Evolutionary conservation across 768 basidiomycete species (phyloP).

Genomic region (Podaxis mareebaensis): DNA sequence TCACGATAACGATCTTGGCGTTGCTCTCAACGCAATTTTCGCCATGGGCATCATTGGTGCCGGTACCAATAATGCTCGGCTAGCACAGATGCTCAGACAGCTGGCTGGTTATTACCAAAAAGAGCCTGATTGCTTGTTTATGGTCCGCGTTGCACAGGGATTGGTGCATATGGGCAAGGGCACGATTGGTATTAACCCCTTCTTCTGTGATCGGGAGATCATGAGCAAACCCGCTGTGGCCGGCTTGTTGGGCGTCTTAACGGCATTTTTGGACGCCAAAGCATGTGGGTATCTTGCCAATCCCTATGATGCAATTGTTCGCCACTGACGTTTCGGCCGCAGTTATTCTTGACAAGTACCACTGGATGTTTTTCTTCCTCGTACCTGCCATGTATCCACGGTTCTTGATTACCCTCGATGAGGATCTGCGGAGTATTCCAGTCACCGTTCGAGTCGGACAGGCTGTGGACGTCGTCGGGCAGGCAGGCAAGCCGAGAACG

Average conservation of each 20-base stretch:
- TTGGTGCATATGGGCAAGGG: constrained; percentile 99
- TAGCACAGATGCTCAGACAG: constrained; percentile 97
- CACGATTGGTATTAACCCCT: constrained; percentile 94
- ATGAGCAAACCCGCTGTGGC: constrained; percentile 90
- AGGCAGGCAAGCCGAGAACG: constrained; percentile 95
- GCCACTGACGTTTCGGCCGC: constrained; percentile 12
- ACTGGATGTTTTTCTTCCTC: constrained; percentile 99
- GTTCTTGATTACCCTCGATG: constrained; percentile 96
- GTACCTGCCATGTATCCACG: constrained; percentile 97
- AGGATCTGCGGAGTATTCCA: constrained; percentile 81
- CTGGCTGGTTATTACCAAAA: constrained; percentile 98
- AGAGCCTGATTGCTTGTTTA: constrained; percentile 95
- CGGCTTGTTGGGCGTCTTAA: constrained; percentile 83
- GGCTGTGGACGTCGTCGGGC: constrained; percentile 96
- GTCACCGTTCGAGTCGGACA: constrained; percentile 96
- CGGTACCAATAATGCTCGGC: constrained; percentile 96
- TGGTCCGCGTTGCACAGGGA: constrained; percentile 94
- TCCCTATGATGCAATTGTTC: not conserved
- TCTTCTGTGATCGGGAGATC: constrained; percentile 89
- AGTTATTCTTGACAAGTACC: constrained; percentile 94
- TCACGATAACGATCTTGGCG: constrained; percentile 96
- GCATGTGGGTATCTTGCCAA: constrained; percentile 64
- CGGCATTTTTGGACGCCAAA: constrained; percentile 93
- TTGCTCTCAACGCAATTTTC: constrained; percentile 96
- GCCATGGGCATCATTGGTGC: constrained; percentile 99